phyloP scores from a whole-genome alignment of 495 filamentous ascomycete species.

The Tuber magnatum region DNA sequence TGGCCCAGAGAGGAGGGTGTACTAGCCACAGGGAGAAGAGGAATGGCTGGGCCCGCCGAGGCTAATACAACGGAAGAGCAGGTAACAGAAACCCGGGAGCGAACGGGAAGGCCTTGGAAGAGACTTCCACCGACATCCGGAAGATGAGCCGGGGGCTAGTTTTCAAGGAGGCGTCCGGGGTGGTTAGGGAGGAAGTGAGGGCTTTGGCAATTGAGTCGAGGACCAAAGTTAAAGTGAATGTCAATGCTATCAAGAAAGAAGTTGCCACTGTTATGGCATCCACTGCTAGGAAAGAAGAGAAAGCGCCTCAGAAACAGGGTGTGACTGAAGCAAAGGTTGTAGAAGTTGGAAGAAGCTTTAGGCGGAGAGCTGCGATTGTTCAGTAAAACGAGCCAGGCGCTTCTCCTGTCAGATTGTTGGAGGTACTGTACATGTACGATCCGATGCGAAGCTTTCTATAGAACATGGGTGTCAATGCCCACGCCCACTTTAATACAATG shows the following conservation, averaged over 20 bases:
- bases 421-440: background rate
- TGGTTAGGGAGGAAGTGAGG: background rate
- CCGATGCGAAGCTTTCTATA: background rate
- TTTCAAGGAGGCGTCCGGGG: background rate
- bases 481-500: background rate
- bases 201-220: background rate
- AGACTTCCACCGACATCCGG: background rate
- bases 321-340: background rate
- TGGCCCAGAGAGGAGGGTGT: constrained; percentile 74
- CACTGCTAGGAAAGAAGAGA: background rate
- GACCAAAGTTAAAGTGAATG: background rate
- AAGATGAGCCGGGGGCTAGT: background rate
- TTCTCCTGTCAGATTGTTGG: background rate
- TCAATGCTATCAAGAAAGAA: background rate
- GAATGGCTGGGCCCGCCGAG: constrained; percentile 81
- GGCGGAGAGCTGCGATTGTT: background rate
- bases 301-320: background rate
- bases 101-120: background rate
- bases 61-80: constrained; percentile 53
- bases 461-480: background rate
- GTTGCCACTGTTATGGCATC: background rate
- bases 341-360: background rate
- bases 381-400: background rate
- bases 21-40: constrained; percentile 85
- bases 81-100: constrained; percentile 16